Evolutionary conservation across 2,329 filamentous ascomycete species (phyloP), one percentile per base, ranked within the genome.

Genomic region (Triangularia verruculosa): DNA sequence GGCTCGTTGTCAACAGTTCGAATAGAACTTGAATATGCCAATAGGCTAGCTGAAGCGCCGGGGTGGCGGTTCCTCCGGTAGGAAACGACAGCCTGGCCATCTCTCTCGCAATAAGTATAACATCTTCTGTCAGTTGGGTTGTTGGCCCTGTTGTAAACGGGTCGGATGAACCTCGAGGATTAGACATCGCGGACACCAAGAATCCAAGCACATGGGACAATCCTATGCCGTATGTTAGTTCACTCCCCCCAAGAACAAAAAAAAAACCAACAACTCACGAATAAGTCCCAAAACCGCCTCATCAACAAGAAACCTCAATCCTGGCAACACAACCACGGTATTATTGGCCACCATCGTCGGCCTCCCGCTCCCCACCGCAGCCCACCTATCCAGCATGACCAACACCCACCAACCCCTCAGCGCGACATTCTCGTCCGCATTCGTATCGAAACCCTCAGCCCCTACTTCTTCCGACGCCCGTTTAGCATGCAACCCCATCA

Each of bases 401-500:
- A 92, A 77, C 13, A 86, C 85, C 86, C 88, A 91, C 89, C 89
- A 92, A 17, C 88, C 83, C 52, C 88, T 83, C 58, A 87, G 79
- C 1, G 83, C 82, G 3, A 91, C 77, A 17, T 85, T 84, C 57
- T 87, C 85, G 53, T 88, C 85, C 20, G 83, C 83, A 71, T 91
- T 86, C 2, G 78, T 71, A 59, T 88, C 84, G 9, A 78, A 73
- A 4, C 83, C 80, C 4, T 76, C 74, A 59, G 80, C 79, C 43
- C 71, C 62, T 57, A 79, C 75, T 64, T 79, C 64, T 32, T 73
- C 72, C 2, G 51, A 12, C 13, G 27, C 25, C 51, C 51, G 20
- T 12, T 3, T 73, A 70, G 57, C 20, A 62, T 87, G 87, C 63
- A 91, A 78, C 69, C 85, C 86, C 77, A 91, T 82, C 13, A 82